Evolutionary conservation across 164 flowering plant species (phyloP), one percentile per base, ranked within the genome.

Genomic region (Macadamia tetraphylla): DNA sequence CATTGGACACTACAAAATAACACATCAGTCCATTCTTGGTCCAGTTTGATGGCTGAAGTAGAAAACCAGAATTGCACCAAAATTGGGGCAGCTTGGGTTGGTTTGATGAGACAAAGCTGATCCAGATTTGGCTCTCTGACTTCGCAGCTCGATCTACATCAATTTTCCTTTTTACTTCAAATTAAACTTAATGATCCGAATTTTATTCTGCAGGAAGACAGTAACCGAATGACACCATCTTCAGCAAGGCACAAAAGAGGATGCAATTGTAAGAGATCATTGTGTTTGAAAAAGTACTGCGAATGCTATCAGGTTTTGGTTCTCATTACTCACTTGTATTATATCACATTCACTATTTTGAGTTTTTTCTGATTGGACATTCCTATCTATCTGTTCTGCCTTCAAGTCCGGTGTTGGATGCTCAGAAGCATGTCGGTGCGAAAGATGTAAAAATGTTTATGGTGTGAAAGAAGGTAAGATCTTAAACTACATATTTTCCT

Each of bases 231-330:
- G 61, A 83, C 91, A 35, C 88, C 92, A 42, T 70, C 94, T 35
- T 85, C 92, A 7, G 89, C 84, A 13, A 86, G 92, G 76, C 95
- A 87, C 49, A 89, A 87, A 78, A 84, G 86, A 77, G 95, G 95
- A 42, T 91, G 97, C 83, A 90, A 86, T 72, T 93, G 97, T 87
- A 93, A 88, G 82, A 91, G 75, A 80, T 90, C 98, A 42, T 81
- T 72, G 84, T 93, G 98, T 69, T 75, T 83, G 66, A 88, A 91
- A 67, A 90, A 86, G 75, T 92, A 90, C 60, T 92, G 96, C 69
- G 93, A 88, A 80, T 92, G 98, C 78, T 92, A 76, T 75, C 93
- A 89, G 92, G 95, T 90, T 52, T 52, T 35, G 65, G 15, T 18
- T 65, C 61, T 73, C 42, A 17, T 43, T 44, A 8, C 43, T 59